Percentiles rank a stretch among this genome's conserved stretches.
Evolutionary conservation across 441 rosid genomes (phyloP).

Genomic region (Bruguiera hainesii): DNA sequence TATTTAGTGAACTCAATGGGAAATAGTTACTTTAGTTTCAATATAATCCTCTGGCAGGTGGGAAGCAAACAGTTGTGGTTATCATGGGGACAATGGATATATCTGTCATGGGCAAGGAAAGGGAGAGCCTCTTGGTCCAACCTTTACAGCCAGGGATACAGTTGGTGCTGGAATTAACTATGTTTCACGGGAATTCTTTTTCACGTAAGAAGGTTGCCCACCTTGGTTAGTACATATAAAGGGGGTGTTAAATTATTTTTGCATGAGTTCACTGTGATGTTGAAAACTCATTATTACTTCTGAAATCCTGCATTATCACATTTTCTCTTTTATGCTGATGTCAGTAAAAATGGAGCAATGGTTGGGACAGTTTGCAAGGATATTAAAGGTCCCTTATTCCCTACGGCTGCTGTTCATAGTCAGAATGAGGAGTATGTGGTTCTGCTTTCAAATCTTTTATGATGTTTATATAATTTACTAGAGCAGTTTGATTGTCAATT

Average conservation of each 20-base stretch:
- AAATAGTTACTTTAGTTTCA: not conserved
- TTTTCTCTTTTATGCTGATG: constrained; percentile 20
- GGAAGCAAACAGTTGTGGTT: constrained; percentile 88
- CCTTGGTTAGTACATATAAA: constrained; percentile 10
- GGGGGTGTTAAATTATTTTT: constrained; percentile 9
- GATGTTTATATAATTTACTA: not conserved
- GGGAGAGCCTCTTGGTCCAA: constrained; percentile 89
- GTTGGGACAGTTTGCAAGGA: constrained; percentile 68
- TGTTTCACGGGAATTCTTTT: constrained; percentile 77
- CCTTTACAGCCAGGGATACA: constrained; percentile 63
- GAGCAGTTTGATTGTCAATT: constrained; percentile 5
- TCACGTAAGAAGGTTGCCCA: constrained; percentile 67
- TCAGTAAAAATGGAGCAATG: constrained; percentile 74
- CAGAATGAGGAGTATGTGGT: constrained; percentile 85
- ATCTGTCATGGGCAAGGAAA: constrained; percentile 73
- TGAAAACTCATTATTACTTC: constrained; percentile 10
- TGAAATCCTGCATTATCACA: constrained; percentile 13
- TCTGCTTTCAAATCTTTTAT: not conserved
- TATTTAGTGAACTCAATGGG: too few species aligned
- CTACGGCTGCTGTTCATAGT: constrained; percentile 93
- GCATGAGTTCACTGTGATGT: not conserved
- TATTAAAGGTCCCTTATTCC: constrained; percentile 67
- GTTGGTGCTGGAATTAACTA: constrained; percentile 95
- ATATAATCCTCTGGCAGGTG: constrained; percentile 40
- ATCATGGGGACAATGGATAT: constrained; percentile 92